Percentiles rank a stretch among this genome's conserved stretches.
Evolutionary conservation across 805 yeast genomes (phyloP).

Genomic region (Candida ficus): DNA sequence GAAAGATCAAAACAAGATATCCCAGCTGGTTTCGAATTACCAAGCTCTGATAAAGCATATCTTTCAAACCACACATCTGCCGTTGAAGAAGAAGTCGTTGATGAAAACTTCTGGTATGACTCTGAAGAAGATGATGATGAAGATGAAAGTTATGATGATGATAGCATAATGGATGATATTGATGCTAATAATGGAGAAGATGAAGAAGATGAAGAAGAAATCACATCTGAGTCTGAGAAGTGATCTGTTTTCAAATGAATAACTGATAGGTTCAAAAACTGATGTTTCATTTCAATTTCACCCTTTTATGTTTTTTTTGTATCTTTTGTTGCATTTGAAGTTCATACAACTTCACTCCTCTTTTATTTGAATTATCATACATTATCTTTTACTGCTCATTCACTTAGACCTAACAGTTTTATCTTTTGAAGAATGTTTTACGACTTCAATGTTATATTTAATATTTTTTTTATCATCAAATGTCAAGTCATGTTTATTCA

Average conservation of each 20-base stretch:
- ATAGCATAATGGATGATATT: constrained; percentile 40
- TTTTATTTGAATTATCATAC: too few relatives aligned
- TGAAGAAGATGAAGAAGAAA: constrained; percentile 39
- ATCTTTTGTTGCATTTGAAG: background rate
- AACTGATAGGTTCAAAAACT: too few relatives aligned
- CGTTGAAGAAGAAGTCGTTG: constrained; percentile 50
- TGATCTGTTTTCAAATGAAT: too few relatives aligned
- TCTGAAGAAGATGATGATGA: constrained; percentile 38
- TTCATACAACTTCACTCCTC: background rate
- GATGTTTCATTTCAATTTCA: background rate
- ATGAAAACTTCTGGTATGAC: constrained; percentile 83
- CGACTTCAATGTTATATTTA: background rate
- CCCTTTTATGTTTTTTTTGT: background rate
- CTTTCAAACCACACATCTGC: constrained; percentile 34
- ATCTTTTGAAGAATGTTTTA: too few relatives aligned
- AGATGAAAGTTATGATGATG: constrained; percentile 54
- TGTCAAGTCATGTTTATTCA: background rate
- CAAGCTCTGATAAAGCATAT: constrained; percentile 59
- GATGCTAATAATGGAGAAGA: constrained; percentile 57
- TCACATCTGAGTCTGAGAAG: constrained; percentile 26
- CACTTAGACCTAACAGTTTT: too few relatives aligned
- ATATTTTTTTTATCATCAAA: background rate
- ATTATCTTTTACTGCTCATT: background rate
- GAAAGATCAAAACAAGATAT: constrained; percentile 79
- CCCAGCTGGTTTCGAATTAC: constrained; percentile 82